phyloP scores from a whole-genome alignment of 129 eudicot genomes.

The Glebionis coronaria region DNA sequence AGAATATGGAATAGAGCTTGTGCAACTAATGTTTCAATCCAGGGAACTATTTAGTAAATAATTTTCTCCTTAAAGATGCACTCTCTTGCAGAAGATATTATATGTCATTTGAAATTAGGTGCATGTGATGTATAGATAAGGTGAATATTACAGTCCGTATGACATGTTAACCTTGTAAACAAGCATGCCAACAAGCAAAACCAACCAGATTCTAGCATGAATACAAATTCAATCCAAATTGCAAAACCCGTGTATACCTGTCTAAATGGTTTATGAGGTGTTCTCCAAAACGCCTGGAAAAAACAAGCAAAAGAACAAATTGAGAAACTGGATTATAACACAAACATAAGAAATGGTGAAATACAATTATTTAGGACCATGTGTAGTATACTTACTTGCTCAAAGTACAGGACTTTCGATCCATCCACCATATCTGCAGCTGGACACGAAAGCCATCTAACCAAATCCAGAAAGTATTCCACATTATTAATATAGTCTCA shows the following conservation, averaged over 20 bases:
- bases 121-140: background rate
- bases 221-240: background rate
- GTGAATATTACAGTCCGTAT: background rate
- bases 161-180: background rate
- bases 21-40: too few relatives aligned
- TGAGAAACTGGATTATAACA: background rate
- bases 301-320: constrained; percentile 21
- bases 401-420: constrained; percentile 77
- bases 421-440: constrained; percentile 98
- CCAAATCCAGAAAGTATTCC: constrained; percentile 13
- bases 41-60: too few relatives aligned
- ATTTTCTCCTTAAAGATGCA: too few relatives aligned
- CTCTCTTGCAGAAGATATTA: too few relatives aligned
- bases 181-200: constrained; percentile 16
- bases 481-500: constrained; percentile 7
- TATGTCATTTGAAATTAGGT: too few relatives aligned
- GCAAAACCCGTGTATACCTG: constrained; percentile 49
- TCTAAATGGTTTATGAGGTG: constrained; percentile 91
- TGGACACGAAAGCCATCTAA: constrained; percentile 90
- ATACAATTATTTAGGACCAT: background rate
- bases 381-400: constrained; percentile 54
- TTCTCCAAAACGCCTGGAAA: constrained; percentile 96
- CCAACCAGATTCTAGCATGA: constrained; percentile 9
- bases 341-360: background rate
- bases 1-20: too few relatives aligned